Evolutionary conservation across 1,284 basidiomycete species (phyloP).

Genomic region (Sanghuangporus weigelae): DNA sequence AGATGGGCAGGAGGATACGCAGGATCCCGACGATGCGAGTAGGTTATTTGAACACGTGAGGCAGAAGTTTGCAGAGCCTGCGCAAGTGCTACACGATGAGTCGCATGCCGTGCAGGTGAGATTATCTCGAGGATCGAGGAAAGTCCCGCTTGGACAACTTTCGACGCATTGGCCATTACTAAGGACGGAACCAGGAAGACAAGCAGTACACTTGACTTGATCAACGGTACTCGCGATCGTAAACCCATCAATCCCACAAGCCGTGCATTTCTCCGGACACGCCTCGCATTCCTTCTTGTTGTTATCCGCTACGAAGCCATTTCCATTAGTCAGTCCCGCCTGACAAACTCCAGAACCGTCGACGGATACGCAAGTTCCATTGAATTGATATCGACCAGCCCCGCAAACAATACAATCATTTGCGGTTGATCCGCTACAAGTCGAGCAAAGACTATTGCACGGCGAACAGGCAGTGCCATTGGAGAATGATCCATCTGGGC

Average conservation of each 20-base stretch:
- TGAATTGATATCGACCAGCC: conserved; percentile 50
- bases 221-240: conserved; percentile 57
- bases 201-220: conserved; percentile 67
- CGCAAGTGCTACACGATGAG: conserved; percentile 66
- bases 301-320: conserved; percentile 72
- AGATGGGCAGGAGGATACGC: conserved; percentile 67
- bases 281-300: conserved; percentile 75
- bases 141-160: conserved; percentile 66
- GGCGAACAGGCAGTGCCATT: conserved; percentile 47
- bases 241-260: conserved; percentile 70
- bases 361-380: conserved; percentile 60
- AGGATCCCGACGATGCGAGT: conserved; percentile 64
- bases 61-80: conserved; percentile 61
- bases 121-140: conserved; percentile 65
- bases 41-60: conserved; percentile 60
- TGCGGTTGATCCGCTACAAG: conserved; percentile 63
- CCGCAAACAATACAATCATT: conserved; percentile 68
- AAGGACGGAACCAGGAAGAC: conserved; percentile 70
- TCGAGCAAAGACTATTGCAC: conserved; percentile 64
- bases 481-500: conserved; percentile 62
- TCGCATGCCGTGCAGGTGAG: conserved; percentile 71
- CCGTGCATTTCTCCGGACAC: conserved; percentile 74
- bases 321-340: conserved; percentile 14
- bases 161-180: conserved; percentile 57
- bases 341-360: conserved; percentile 66